A percentile compares a stretch with the other conserved stretches of the same genome.
These are phyloP conservation scores for Alternaria consortialis DNA, from an alignment of 2,329 filamentous ascomycete genomes.

Conservation along the genomic window DNA sequence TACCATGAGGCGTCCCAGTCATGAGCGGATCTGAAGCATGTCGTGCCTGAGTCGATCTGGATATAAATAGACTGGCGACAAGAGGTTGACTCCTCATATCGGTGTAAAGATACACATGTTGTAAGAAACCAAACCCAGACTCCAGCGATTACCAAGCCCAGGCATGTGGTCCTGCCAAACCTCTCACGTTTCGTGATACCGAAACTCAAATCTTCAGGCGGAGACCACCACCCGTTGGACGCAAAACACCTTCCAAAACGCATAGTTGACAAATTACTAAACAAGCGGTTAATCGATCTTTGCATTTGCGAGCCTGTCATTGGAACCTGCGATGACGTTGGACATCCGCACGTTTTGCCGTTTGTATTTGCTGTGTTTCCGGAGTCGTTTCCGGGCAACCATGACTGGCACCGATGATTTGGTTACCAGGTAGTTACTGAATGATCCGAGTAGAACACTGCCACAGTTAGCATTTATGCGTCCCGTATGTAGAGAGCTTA, in stretches of 20 bases:
- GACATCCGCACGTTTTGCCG: slow-evolving; percentile 75
- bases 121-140: slow-evolving; percentile 32
- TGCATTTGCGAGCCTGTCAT: slow-evolving; percentile 72
- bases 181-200: slow-evolving; percentile 44
- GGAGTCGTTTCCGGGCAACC: slow-evolving; percentile 90
- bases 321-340: slow-evolving; percentile 81
- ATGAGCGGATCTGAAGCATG: slow-evolving; percentile 26
- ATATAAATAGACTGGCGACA: slow-evolving; percentile 22
- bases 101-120: slow-evolving; percentile 18
- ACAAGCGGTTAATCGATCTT: slow-evolving; percentile 70
- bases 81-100: slow-evolving; percentile 22
- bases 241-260: slow-evolving; percentile 32
- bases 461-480: slow-evolving; percentile 34
- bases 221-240: slow-evolving; percentile 11
- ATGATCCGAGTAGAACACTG: slow-evolving; percentile 92
- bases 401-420: slow-evolving; percentile 98
- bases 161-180: slow-evolving; percentile 38
- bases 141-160: slow-evolving; percentile 29
- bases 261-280: slow-evolving; percentile 44
- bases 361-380: slow-evolving; percentile 86
- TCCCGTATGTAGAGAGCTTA: background rate
- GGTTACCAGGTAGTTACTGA: slow-evolving; percentile 96
- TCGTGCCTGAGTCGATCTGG: slow-evolving; percentile 26
- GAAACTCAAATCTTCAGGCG: slow-evolving; percentile 24
- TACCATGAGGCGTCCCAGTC: slow-evolving; percentile 11